phyloP scores from a whole-genome alignment of 2,329 filamentous ascomycete genomes.

The Beauveria asiatica region DNA sequence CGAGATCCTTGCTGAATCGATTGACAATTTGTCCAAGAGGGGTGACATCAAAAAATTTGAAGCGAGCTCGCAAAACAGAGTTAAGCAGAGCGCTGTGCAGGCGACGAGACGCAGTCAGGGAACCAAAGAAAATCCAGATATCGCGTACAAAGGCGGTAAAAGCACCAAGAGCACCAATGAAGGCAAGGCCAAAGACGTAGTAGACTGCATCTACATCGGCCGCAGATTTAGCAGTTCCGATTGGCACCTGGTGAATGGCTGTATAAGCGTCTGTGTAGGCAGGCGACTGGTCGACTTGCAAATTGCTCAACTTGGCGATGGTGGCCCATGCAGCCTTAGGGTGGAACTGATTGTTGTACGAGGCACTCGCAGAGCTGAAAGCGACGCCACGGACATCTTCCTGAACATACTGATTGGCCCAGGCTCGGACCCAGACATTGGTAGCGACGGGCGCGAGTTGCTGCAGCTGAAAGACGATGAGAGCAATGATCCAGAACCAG shows the following conservation, averaged over 20 bases:
- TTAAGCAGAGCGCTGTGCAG: conserved; percentile 74
- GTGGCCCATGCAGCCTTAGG: conserved; percentile 27
- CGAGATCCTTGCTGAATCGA: conserved; percentile 94
- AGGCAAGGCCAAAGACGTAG: conserved; percentile 75
- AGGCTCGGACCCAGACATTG: conserved; percentile 89
- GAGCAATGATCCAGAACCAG: conserved; percentile 84
- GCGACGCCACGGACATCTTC: conserved; percentile 24
- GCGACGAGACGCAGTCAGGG: conserved; percentile 75
- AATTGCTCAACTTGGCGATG: conserved; percentile 29
- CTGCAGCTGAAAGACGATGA: conserved; percentile 68
- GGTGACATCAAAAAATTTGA: conserved; percentile 96
- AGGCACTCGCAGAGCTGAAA: conserved; percentile 16
- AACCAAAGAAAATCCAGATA: conserved; percentile 84
- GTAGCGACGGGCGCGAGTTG: conserved; percentile 81
- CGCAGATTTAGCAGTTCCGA: conserved; percentile 19
- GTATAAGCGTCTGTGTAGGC: conserved; percentile 1
- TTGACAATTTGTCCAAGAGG: conserved; percentile 96
- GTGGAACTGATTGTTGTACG: conserved; percentile 20
- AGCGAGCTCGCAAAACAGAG: conserved; percentile 77
- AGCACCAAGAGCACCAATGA: conserved; percentile 70
- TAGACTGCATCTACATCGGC: conserved; percentile 70
- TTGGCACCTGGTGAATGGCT: conserved; percentile 11
- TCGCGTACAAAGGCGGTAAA: conserved; percentile 76
- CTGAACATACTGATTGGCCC: conserved; percentile 79
- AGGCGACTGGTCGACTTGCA: conserved; percentile 6